Conservation (phyloP, 2,329 filamentous ascomycete species). For the Periconia sp. region DNA sequence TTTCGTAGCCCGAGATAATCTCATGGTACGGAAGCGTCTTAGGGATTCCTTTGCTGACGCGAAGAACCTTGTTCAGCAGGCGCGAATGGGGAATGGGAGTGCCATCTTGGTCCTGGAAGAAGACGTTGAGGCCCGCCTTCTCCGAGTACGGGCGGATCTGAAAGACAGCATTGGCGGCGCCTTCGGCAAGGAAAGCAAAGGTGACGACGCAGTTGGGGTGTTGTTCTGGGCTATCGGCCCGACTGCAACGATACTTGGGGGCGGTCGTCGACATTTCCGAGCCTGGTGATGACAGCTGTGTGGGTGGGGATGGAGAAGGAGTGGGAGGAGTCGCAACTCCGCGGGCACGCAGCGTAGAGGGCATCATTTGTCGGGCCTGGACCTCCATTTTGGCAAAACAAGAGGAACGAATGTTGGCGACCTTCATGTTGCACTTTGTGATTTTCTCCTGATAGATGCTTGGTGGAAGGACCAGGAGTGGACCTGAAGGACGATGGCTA, state of each 20-base stretch:
- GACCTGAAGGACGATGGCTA: not conserved
- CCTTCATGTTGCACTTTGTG: not conserved
- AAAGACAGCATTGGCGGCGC: slow-evolving; percentile 39
- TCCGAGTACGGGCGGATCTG: slow-evolving; percentile 18
- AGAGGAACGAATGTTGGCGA: not conserved
- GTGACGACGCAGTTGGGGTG: not conserved
- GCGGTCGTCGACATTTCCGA: not conserved
- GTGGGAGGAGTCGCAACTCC: no score
- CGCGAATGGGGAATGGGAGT: slow-evolving; percentile 7
- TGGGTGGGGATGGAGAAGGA: no score
- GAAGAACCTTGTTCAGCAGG: slow-evolving; percentile 26
- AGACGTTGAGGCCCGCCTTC: slow-evolving; percentile 6
- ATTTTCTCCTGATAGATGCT: not conserved
- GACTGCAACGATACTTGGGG: not conserved
- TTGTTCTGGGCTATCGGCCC: not conserved
- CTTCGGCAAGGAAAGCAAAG: slow-evolving; percentile 34
- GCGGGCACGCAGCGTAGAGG: no score
- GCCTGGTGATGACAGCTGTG: no score
- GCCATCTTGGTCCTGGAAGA: slow-evolving; percentile 18
- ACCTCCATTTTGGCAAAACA: not conserved
- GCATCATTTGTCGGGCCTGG: not conserved
- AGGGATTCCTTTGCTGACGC: slow-evolving; percentile 30
- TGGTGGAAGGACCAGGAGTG: not conserved
- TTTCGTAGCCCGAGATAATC: slow-evolving; percentile 29
- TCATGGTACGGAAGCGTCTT: slow-evolving; percentile 28